Evolutionary conservation across 148 eudicot genomes (phyloP).

Genomic region (Limonium bicolor): DNA sequence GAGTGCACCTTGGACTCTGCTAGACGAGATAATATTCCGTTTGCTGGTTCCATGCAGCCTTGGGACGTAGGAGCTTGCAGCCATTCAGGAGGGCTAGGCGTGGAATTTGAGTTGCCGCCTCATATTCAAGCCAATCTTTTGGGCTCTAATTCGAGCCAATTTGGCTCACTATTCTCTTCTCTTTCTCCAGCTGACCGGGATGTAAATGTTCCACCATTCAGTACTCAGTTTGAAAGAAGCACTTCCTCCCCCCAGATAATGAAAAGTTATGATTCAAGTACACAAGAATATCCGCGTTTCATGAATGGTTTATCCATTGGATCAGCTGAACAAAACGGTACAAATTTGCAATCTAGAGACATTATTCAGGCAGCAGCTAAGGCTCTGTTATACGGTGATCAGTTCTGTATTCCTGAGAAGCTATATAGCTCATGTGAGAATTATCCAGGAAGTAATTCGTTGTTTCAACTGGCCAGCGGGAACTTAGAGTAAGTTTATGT

Average conservation of each 20-base stretch:
- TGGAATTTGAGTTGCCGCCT: constrained; percentile 8
- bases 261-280: constrained; percentile 18
- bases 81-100: constrained; percentile 9
- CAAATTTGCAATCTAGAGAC: constrained; percentile 17
- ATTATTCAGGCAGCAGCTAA: constrained; percentile 16
- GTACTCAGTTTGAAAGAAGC: constrained; percentile 13
- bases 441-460: constrained; percentile 26
- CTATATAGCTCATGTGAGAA: constrained; percentile 14
- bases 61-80: constrained; percentile 14
- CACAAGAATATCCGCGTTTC: constrained; percentile 15
- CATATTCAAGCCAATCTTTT: constrained; percentile 9
- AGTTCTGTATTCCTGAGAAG: constrained; percentile 16
- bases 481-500: constrained; percentile 31
- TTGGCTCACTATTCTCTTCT: constrained; percentile 13
- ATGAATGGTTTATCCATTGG: constrained; percentile 19
- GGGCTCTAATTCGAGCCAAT: constrained; percentile 5
- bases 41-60: constrained; percentile 12
- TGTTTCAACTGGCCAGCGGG: constrained; percentile 18
- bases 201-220: constrained; percentile 13
- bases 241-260: constrained; percentile 12
- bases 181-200: constrained; percentile 12
- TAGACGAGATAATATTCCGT: constrained; percentile 9
- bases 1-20: constrained; percentile 12
- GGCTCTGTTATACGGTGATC: constrained; percentile 19
- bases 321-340: constrained; percentile 11